Base-by-base conservation (phyloP, 2,329 filamentous ascomycete species). In the Myrmaecium sp. region DNA sequence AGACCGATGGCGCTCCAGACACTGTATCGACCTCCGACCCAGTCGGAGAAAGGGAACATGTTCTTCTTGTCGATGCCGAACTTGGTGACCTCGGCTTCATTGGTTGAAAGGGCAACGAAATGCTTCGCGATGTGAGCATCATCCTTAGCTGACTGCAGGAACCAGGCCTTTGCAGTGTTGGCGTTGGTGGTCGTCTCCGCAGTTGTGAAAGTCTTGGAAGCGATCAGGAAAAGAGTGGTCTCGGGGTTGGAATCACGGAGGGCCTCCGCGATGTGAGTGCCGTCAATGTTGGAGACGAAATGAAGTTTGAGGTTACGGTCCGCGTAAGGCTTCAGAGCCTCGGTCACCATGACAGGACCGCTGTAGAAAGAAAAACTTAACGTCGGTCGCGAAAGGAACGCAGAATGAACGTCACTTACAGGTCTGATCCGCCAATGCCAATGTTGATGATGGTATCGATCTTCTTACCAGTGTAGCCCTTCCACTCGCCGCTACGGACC, bases 261-360 rank as follows among this genome's bases (percentile, higher is more conserved):
- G 26, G 89, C 84, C 62, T 98, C 89, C 25, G 83, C 80, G 52
- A 95, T 82, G 63, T 98, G 89, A 29, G 89, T 98, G 40, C 89
- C 89, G 52, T 98, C 89, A 50, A 98, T 95, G 69, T 98, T 98
- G 62, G 86, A 95, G 41, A 98, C 89, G 46, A 98, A 98, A 68
- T 95, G 86, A 23, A 95, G 69, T 37, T 74, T 94, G 62, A 83
- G 69, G 56, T 77, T 74, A 34, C 74, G 69, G 51, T 82, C 75
- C 25, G 81, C 80, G 55, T 98, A 98, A 49, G 83, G 69, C 68
- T 94, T 95, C 44, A 98, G 71, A 23, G 89, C 84, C 60, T 98
- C 89, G 21, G 84, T 89, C 42, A 98, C 89, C 89, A 98, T 98
- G 52, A 98, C 89, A 17, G 89, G 89, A 33, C 89, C 89, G 39